Percentiles rank a stretch among this genome's conserved stretches.
Evolutionary conservation across 78 protist species (phyloP).

Genomic region (Guillardia theta): DNA sequence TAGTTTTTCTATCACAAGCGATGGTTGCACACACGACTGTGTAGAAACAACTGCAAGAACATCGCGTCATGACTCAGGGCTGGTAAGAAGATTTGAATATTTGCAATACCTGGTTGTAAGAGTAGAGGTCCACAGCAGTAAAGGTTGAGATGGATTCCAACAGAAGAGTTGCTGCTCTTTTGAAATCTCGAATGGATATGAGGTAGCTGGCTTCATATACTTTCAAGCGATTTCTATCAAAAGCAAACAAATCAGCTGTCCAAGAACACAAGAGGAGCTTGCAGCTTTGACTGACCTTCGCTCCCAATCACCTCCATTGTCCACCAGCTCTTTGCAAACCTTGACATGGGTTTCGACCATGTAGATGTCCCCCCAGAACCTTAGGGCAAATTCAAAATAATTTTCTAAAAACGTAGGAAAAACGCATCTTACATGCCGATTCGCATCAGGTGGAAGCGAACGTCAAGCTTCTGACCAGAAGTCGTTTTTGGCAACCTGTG

Average conservation of each 20-base stretch:
- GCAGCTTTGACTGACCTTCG: conserved; percentile 54
- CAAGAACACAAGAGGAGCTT: background rate
- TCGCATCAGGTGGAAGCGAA: conserved; percentile 77
- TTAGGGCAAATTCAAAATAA: background rate
- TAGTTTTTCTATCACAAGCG: conserved; percentile 70
- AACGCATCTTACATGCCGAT: conserved; percentile 66
- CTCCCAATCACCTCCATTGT: conserved; percentile 97
- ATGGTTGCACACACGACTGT: conserved; percentile 69
- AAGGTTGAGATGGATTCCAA: conserved; percentile 87
- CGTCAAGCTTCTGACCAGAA: conserved; percentile 88
- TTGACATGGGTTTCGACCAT: conserved; percentile 68
- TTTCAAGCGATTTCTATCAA: conserved; percentile 78
- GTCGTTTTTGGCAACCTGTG: conserved; percentile 78
- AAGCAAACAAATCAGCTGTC: background rate
- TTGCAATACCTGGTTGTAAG: background rate
- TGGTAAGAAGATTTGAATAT: background rate
- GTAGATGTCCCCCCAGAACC: conserved; percentile 76
- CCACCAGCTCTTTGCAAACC: conserved; percentile 33
- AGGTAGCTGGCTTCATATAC: conserved; percentile 85
- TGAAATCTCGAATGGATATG: conserved; percentile 79
- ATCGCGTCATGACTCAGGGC: background rate
- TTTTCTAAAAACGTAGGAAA: background rate
- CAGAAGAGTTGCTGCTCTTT: conserved; percentile 75
- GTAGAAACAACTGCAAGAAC: conserved; percentile 71
- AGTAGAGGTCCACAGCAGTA: conserved; percentile 59